phyloP scores from a whole-genome alignment of 352 stramenopile species.

The Phytophthora sansomeana region DNA sequence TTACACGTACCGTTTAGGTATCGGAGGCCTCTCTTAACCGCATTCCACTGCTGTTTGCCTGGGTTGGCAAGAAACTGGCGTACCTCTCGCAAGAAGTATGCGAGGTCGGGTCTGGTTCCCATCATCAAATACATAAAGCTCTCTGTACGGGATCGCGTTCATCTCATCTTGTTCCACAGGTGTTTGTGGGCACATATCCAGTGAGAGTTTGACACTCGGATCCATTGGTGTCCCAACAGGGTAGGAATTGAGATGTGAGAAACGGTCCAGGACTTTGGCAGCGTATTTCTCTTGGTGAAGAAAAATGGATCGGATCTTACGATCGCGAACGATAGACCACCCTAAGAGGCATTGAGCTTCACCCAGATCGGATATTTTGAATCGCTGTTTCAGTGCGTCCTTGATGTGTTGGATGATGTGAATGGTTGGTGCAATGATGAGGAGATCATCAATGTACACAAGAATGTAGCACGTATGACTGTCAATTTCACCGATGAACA shows the following conservation, averaged over 20 bases:
- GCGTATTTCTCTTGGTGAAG: slow-evolving; percentile 28
- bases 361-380: slow-evolving; percentile 21
- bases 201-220: slow-evolving; percentile 15
- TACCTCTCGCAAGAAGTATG: slow-evolving; percentile 24
- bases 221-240: slow-evolving; percentile 16
- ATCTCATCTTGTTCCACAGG: slow-evolving; percentile 16
- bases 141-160: slow-evolving; percentile 18
- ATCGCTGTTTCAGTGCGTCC: slow-evolving; percentile 18
- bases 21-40: slow-evolving; percentile 25
- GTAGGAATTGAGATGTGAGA: slow-evolving; percentile 15
- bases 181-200: slow-evolving; percentile 13
- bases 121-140: slow-evolving; percentile 30
- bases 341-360: slow-evolving; percentile 21
- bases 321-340: slow-evolving; percentile 22
- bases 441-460: slow-evolving; percentile 26
- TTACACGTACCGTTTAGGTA: slow-evolving; percentile 25
- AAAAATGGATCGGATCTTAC: slow-evolving; percentile 17
- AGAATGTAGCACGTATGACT: slow-evolving; percentile 18
- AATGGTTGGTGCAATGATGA: slow-evolving; percentile 22
- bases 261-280: slow-evolving; percentile 28
- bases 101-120: slow-evolving; percentile 19
- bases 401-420: slow-evolving; percentile 12
- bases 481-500: slow-evolving; percentile 16
- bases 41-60: slow-evolving; percentile 22
- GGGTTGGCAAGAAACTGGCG: slow-evolving; percentile 31